Evolutionary conservation across 2,329 filamentous ascomycete species (phyloP).

Genomic region (Pestalotiopsis sp.): DNA sequence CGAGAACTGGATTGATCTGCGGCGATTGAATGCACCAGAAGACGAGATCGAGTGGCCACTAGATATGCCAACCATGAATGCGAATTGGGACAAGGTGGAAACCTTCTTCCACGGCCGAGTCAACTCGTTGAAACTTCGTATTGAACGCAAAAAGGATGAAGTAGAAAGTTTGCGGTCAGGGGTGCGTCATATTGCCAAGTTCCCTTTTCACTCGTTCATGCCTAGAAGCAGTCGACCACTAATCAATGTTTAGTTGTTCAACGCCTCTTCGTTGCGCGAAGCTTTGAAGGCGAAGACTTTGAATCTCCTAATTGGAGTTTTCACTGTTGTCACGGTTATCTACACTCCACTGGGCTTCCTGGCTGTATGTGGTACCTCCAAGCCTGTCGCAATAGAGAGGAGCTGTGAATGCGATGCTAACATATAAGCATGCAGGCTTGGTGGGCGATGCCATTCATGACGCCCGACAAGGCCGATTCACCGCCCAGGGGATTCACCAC

Average conservation of each 20-base stretch:
- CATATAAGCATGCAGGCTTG: background rate
- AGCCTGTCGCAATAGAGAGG: background rate
- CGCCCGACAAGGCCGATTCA: background rate
- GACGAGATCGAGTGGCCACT: conserved; percentile 14
- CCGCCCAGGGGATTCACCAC: conserved; percentile 11
- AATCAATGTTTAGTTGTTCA: conserved; percentile 11
- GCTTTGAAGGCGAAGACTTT: conserved; percentile 16
- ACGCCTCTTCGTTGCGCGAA: conserved; percentile 15
- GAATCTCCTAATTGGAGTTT: conserved; percentile 15
- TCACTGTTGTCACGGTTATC: conserved; percentile 17
- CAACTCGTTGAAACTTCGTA: conserved; percentile 11
- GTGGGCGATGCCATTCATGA: background rate
- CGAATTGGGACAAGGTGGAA: conserved; percentile 5
- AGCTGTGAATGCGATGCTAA: background rate
- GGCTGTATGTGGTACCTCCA: conserved; percentile 6
- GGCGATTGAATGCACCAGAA: background rate
- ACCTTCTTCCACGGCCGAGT: conserved; percentile 10
- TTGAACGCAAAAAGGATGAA: conserved; percentile 16
- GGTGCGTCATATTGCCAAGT: background rate
- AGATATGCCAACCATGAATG: conserved; percentile 3
- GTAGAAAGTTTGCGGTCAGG: conserved; percentile 16
- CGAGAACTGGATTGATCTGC: conserved; percentile 9
- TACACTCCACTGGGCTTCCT: conserved; percentile 16
- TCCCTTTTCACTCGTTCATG: background rate
- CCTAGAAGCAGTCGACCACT: background rate